Conservation (phyloP, 306 rosid species). For the Citrullus amarus region DNA sequence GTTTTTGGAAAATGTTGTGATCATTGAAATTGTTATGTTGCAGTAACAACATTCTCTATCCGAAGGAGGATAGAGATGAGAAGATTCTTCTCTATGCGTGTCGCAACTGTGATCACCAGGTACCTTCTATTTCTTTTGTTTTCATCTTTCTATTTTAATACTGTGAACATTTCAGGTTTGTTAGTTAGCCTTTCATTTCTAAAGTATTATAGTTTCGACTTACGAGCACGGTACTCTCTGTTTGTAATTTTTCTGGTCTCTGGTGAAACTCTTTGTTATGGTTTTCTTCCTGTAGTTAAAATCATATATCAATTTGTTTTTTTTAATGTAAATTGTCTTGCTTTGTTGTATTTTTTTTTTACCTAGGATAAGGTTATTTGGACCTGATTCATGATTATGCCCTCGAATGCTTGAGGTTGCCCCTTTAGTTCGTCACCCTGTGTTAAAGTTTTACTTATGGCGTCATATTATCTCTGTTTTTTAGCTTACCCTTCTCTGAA, state of each 20-base stretch:
- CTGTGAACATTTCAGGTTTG: neutral
- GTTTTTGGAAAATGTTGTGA: neutral
- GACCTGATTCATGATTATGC: neutral
- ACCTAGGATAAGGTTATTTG: neutral
- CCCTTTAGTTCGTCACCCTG: neutral
- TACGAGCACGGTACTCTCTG: neutral
- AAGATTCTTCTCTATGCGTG: slow-evolving; percentile 85
- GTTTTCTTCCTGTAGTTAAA: neutral
- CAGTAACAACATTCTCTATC: slow-evolving; percentile 95
- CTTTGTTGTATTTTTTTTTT: neutral
- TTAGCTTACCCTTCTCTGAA: neutral
- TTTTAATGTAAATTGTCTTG: neutral
- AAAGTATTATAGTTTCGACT: neutral
- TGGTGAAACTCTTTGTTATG: neutral
- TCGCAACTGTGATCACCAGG: slow-evolving; percentile 97
- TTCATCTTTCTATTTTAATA: neutral
- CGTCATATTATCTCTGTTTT: neutral
- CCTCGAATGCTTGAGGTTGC: neutral
- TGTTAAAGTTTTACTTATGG: neutral
- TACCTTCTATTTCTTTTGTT: slow-evolving; percentile 1
- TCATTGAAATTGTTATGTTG: neutral
- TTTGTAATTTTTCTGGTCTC: neutral
- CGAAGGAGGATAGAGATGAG: slow-evolving; percentile 73
- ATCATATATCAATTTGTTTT: neutral
- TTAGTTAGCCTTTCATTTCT: neutral